Evolutionary conservation across 805 yeast genomes (phyloP).

Genomic region (Monosporozyma solicola): DNA sequence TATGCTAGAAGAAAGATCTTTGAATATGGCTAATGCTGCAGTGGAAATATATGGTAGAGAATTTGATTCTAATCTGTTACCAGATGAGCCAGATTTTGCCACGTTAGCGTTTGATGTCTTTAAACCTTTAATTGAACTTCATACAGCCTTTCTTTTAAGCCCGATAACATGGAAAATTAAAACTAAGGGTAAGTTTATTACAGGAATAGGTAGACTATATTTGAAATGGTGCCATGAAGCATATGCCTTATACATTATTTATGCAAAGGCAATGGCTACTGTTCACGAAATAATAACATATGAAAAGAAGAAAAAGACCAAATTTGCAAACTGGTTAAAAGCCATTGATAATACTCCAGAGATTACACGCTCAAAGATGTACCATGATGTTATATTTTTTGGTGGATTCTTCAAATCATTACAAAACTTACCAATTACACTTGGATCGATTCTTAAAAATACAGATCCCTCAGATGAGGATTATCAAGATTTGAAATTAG

Average conservation of each 20-base stretch:
- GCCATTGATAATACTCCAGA: constrained; percentile 42
- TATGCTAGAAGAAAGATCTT: constrained; percentile 58
- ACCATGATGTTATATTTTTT: constrained; percentile 47
- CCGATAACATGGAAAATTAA: constrained; percentile 51
- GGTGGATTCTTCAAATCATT: constrained; percentile 48
- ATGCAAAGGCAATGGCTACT: constrained; percentile 53
- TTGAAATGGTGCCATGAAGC: constrained; percentile 57
- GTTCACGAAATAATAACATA: constrained; percentile 47
- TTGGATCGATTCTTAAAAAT: constrained; percentile 47
- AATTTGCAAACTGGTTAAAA: constrained; percentile 50
- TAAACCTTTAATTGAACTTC: constrained; percentile 44
- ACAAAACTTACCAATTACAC: constrained; percentile 52
- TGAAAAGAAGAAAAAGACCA: constrained; percentile 36
- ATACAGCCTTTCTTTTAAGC: constrained; percentile 43
- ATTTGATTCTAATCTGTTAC: constrained; percentile 36
- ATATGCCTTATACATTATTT: constrained; percentile 42
- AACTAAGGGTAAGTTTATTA: constrained; percentile 58
- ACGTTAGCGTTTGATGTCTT: constrained; percentile 52
- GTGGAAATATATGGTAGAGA: constrained; percentile 45
- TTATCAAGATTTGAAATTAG: constrained; percentile 40
- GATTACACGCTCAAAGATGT: constrained; percentile 34
- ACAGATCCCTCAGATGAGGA: constrained; percentile 44
- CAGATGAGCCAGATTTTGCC: constrained; percentile 47
- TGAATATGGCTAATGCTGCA: constrained; percentile 58
- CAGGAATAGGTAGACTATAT: constrained; percentile 54